A percentile compares a stretch with the other conserved stretches of the same genome.
These are phyloP conservation scores for Apocynum venetum DNA, from an alignment of 257 asterid species.

Conservation along the genomic window DNA sequence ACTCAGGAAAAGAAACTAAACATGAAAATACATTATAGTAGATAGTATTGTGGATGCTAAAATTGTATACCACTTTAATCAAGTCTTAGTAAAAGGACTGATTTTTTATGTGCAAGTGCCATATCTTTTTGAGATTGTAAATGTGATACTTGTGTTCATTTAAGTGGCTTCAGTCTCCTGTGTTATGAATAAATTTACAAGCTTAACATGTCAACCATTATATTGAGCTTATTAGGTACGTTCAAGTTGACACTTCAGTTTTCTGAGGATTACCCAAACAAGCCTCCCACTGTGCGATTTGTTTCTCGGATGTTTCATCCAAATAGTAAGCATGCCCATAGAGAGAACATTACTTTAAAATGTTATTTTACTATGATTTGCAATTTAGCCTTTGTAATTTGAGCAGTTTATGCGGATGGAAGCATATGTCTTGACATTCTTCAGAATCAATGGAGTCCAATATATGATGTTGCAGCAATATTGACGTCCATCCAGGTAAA, in stretches of 20 bases:
- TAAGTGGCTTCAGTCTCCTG: neutral
- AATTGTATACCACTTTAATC: neutral
- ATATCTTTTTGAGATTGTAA: neutral
- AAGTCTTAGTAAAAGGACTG: neutral
- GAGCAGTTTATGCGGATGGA: slow-evolving; percentile 88
- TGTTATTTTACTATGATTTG: slow-evolving; percentile 13
- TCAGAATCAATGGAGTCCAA: slow-evolving; percentile 97
- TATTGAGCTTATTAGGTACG: slow-evolving; percentile 48
- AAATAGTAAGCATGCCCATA: slow-evolving; percentile 48
- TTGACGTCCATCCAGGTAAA: slow-evolving; percentile 86
- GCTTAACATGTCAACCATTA: slow-evolving; percentile 12
- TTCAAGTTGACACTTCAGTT: slow-evolving; percentile 74
- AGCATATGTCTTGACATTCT: slow-evolving; percentile 93
- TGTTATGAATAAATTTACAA: neutral
- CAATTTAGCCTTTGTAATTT: slow-evolving; percentile 18
- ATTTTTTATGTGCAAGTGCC: neutral
- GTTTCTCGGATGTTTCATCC: slow-evolving; percentile 90
- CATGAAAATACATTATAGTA: neutral
- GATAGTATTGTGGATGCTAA: neutral
- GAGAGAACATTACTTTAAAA: neutral
- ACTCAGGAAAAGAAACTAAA: neutral
- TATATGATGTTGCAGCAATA: slow-evolving; percentile 91
- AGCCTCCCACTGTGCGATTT: slow-evolving; percentile 81
- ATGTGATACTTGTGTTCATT: neutral
- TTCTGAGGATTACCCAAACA: slow-evolving; percentile 72